Evolutionary conservation across 768 basidiomycete genomes (phyloP).

Genomic region (Crucibulum laeve): DNA sequence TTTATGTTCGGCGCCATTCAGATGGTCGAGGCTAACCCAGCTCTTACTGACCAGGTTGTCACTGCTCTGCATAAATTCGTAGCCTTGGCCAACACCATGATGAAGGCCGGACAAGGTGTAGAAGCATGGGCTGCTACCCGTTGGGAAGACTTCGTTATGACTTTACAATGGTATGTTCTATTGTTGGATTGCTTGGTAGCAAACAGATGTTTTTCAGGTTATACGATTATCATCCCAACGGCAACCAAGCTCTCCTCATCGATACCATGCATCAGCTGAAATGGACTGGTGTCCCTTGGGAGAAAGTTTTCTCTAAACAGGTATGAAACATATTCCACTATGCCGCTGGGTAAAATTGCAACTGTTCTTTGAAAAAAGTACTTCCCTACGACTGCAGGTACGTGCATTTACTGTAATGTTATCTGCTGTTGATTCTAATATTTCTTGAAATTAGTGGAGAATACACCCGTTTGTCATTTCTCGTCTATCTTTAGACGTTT

Average conservation of each 20-base stretch:
- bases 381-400: slow-evolving; percentile 38
- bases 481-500: not conserved
- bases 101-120: slow-evolving; percentile 46
- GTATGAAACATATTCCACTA: slow-evolving; percentile 14
- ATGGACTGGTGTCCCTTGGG: slow-evolving; percentile 50
- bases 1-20: slow-evolving; percentile 58
- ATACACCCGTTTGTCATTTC: slow-evolving; percentile 17
- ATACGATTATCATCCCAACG: slow-evolving; percentile 49
- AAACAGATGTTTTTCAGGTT: slow-evolving; percentile 27
- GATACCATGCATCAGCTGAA: slow-evolving; percentile 53
- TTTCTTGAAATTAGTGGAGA: slow-evolving; percentile 17
- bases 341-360: not conserved
- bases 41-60: slow-evolving; percentile 40
- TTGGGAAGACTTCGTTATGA: slow-evolving; percentile 57
- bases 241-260: slow-evolving; percentile 41
- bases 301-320: slow-evolving; percentile 44
- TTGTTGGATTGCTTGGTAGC: not conserved
- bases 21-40: slow-evolving; percentile 44
- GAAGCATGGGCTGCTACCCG: slow-evolving; percentile 50
- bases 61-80: slow-evolving; percentile 51
- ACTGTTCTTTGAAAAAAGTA: slow-evolving; percentile 27
- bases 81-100: slow-evolving; percentile 47
- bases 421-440: not conserved
- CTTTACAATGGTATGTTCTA: slow-evolving; percentile 44
- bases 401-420: not conserved